Evolutionary conservation across 2,329 filamentous ascomycete species (phyloP).

Genomic region (Mycosphaerella sp.): DNA sequence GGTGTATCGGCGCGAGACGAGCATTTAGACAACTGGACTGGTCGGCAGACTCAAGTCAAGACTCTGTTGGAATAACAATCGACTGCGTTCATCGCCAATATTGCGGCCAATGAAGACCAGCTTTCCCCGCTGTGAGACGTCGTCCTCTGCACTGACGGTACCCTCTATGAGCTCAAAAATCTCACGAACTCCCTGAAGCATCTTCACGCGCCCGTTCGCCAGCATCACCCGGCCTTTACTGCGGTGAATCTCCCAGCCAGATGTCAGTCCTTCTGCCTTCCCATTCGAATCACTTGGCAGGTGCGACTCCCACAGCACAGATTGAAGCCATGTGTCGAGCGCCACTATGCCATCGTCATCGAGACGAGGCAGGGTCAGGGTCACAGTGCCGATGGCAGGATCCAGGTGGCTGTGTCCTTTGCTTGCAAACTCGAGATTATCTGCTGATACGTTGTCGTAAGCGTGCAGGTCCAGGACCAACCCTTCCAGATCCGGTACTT

Average conservation of each 20-base stretch:
- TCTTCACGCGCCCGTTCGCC: slow-evolving; percentile 57
- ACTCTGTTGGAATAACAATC: slow-evolving; percentile 26
- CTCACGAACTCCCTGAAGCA: slow-evolving; percentile 87
- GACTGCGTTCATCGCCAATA: slow-evolving; percentile 18
- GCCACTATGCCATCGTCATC: slow-evolving; percentile 49
- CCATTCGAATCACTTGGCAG: slow-evolving; percentile 15
- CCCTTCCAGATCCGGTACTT: slow-evolving; percentile 75
- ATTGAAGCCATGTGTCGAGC: slow-evolving; percentile 76
- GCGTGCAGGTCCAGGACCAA: slow-evolving; percentile 85
- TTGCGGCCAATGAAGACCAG: slow-evolving; percentile 34
- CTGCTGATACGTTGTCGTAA: slow-evolving; percentile 71
- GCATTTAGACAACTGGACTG: too few species aligned
- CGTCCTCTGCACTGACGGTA: slow-evolving; percentile 2
- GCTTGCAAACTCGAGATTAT: slow-evolving; percentile 56
- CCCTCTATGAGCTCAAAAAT: slow-evolving; percentile 82
- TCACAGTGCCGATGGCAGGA: slow-evolving; percentile 77
- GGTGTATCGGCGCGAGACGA: too few species aligned
- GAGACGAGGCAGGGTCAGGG: slow-evolving; percentile 61
- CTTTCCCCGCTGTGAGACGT: slow-evolving; percentile 20
- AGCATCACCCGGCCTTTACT: slow-evolving; percentile 73
- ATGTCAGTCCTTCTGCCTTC: slow-evolving; percentile 3
- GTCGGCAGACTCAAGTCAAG: slow-evolving; percentile 9
- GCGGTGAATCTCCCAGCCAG: slow-evolving; percentile 72
- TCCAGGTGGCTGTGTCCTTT: slow-evolving; percentile 91
- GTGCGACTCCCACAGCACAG: slow-evolving; percentile 68